Conservation (phyloP, 2,329 filamentous ascomycete species). For the Dichotomopilus funicola region DNA sequence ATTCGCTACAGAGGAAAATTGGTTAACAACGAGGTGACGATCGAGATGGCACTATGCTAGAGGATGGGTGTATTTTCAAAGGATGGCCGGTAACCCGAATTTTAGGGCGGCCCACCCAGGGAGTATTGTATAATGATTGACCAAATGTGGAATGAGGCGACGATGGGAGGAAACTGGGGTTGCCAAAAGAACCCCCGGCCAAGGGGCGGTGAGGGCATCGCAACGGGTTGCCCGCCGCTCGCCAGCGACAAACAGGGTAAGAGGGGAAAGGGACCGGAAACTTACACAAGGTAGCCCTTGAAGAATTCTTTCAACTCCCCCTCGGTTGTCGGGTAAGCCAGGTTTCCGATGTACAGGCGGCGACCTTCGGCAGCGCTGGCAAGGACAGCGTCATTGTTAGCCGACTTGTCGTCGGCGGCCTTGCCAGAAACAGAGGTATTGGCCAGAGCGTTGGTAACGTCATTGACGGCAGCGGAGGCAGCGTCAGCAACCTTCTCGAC, state of each 20-base stretch:
- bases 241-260: not conserved
- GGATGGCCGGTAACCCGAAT: no score
- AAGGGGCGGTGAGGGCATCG: conserved; percentile 6
- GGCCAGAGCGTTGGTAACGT: conserved; percentile 68
- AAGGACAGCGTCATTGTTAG: conserved; percentile 83
- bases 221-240: conserved; percentile 1
- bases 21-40: conserved; percentile 29
- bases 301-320: conserved; percentile 99
- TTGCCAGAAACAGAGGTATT: conserved; percentile 62
- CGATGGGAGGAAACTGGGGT: not conserved
- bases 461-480: conserved; percentile 62
- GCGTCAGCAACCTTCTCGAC: conserved; percentile 61
- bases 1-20: conserved; percentile 60
- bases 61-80: not conserved
- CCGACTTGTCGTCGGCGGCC: conserved; percentile 47
- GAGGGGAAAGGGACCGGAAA: conserved; percentile 27
- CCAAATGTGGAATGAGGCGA: no score
- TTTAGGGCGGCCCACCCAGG: no score
- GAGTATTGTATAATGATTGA: no score
- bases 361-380: conserved; percentile 97
- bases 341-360: conserved; percentile 99
- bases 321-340: conserved; percentile 99
- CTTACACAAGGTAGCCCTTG: conserved; percentile 98
- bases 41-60: not conserved
- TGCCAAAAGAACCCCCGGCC: not conserved